These are phyloP conservation scores for Helicocarpus griseus DNA, from an alignment of 2,329 filamentous ascomycete species.

Conservation along the genomic window DNA sequence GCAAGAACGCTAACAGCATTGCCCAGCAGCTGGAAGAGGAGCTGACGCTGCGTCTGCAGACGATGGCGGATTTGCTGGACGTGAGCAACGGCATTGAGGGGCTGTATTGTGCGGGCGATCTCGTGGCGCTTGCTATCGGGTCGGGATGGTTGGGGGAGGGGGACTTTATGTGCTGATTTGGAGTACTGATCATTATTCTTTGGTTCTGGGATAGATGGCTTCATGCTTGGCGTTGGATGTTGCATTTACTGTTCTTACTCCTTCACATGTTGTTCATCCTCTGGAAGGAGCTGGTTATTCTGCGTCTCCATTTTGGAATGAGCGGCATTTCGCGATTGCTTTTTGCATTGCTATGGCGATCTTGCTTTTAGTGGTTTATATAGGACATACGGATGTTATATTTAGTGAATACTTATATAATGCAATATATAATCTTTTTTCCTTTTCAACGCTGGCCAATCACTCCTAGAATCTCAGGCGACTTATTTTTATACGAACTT, in stretches of 20 bases:
- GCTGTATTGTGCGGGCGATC: constrained; percentile 34
- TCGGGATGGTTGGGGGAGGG: constrained; percentile 30
- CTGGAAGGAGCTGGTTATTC: too few relatives aligned
- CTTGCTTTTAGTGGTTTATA: too few relatives aligned
- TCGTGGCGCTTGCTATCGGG: constrained; percentile 36
- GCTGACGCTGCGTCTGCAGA: constrained; percentile 23
- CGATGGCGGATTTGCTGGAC: constrained; percentile 27
- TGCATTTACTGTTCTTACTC: background rate
- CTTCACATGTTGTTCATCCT: too few relatives aligned
- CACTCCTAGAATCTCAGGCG: too few relatives aligned
- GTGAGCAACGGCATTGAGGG: constrained; percentile 30
- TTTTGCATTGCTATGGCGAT: too few relatives aligned
- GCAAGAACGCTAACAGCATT: background rate
- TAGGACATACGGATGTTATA: too few relatives aligned
- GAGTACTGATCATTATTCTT: background rate
- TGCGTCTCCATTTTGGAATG: too few relatives aligned
- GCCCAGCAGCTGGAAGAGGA: constrained; percentile 15
- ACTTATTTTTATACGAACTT: too few relatives aligned
- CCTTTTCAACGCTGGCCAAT: too few relatives aligned
- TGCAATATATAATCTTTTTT: too few relatives aligned
- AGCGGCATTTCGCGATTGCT: too few relatives aligned
- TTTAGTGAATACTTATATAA: too few relatives aligned
- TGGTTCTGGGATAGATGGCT: background rate
- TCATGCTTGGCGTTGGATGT: background rate
- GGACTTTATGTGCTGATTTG: constrained; percentile 25